A percentile compares a stretch with the other conserved stretches of the same genome.
phyloP scores from a whole-genome alignment of 2,329 filamentous ascomycete genomes.

The Hymenoscyphus linearis region DNA sequence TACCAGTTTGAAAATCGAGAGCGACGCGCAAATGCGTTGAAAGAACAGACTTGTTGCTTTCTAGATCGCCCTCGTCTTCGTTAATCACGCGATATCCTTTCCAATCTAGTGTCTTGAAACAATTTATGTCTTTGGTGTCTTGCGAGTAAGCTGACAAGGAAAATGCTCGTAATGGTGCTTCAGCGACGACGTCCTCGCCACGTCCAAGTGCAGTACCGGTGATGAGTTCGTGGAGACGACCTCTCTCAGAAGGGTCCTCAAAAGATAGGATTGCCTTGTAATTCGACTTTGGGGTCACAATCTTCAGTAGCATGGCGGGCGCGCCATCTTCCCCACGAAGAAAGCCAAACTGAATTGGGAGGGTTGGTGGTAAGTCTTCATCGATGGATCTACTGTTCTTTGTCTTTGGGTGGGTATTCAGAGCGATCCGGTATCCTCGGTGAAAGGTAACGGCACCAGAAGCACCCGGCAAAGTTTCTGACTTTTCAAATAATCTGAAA shows the following conservation, averaged over 20 bases:
- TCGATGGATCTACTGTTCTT: conserved; percentile 74
- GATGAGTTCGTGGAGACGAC: conserved; percentile 65
- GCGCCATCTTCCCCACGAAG: conserved; percentile 65
- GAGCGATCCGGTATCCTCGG: conserved; percentile 70
- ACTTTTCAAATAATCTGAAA: conserved; percentile 69
- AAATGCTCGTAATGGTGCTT: conserved; percentile 62
- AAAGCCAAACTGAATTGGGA: conserved; percentile 73
- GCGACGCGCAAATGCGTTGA: conserved; percentile 73
- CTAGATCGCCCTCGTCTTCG: conserved; percentile 51
- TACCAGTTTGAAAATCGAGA: conserved; percentile 69
- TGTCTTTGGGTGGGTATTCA: conserved; percentile 71
- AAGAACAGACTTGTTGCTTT: conserved; percentile 62
- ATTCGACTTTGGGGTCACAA: conserved; percentile 36
- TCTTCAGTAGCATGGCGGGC: conserved; percentile 61
- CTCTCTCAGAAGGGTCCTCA: conserved; percentile 63
- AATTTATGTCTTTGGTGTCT: conserved; percentile 29
- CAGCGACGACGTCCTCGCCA: conserved; percentile 65
- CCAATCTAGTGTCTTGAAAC: conserved; percentile 47
- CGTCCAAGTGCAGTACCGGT: conserved; percentile 64
- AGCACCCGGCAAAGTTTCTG: conserved; percentile 63
- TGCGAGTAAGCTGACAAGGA: conserved; percentile 52
- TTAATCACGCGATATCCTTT: conserved; percentile 69
- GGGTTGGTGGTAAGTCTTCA: conserved; percentile 59
- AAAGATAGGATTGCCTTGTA: conserved; percentile 77
- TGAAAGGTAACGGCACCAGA: conserved; percentile 69